Evolutionary conservation across 1,284 basidiomycete genomes (phyloP).

Genomic region (Lignosus rhinocerotis): DNA sequence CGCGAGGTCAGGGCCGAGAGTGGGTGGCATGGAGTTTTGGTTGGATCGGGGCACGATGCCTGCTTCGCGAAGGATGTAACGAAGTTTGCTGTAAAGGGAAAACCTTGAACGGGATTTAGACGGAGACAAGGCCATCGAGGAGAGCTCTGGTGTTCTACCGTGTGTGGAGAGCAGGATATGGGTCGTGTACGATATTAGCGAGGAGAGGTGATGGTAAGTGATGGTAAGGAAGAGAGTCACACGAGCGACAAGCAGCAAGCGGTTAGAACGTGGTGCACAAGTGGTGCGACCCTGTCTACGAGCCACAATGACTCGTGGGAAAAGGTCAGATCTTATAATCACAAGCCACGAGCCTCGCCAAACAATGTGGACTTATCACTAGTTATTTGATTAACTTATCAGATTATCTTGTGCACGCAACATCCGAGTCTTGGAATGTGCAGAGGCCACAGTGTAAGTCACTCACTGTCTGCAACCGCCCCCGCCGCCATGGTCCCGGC

Average conservation of each 20-base stretch:
- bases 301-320: slow-evolving; percentile 18
- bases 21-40: slow-evolving; percentile 28
- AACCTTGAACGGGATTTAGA: slow-evolving; percentile 14
- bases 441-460: no score
- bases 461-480: no score
- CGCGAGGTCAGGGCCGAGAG: slow-evolving; percentile 31
- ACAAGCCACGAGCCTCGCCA: slow-evolving; percentile 9
- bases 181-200: not conserved
- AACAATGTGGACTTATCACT: slow-evolving; percentile 4
- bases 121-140: slow-evolving; percentile 16
- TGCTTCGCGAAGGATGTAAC: slow-evolving; percentile 23
- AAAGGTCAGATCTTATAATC: slow-evolving; percentile 2
- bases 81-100: slow-evolving; percentile 26
- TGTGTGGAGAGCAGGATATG: not conserved
- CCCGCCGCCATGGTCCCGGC: no score
- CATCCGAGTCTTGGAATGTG: no score
- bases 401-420: not conserved
- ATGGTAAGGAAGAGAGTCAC: slow-evolving; percentile 9
- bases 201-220: not conserved
- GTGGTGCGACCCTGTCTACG: not conserved
- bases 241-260: slow-evolving; percentile 11
- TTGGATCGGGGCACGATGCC: slow-evolving; percentile 21
- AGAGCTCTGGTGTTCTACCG: not conserved
- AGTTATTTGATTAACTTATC: not conserved
- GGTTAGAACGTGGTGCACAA: not conserved